Evolutionary conservation across 192 early-diverging fungal genomes (phyloP).

Genomic region (Podila epigama): DNA sequence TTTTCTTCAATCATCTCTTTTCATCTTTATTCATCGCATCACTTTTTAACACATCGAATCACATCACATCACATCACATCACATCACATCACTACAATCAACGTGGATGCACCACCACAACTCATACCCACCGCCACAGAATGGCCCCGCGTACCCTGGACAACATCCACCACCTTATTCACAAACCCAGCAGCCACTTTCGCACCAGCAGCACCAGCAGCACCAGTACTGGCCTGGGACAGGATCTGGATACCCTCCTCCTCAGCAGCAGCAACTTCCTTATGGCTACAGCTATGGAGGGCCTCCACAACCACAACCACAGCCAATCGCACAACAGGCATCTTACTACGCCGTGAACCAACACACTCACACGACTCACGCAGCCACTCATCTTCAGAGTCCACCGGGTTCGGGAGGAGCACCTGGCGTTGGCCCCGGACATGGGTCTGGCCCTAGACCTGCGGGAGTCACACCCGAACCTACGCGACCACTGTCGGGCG

Average conservation of each 20-base stretch:
- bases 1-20: too few species aligned
- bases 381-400: neutral
- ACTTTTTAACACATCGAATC: too few species aligned
- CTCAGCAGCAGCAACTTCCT: neutral
- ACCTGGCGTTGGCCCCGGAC: neutral
- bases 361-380: neutral
- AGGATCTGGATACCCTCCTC: neutral
- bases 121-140: too few species aligned
- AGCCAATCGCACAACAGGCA: neutral
- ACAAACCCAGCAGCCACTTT: neutral
- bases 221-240: conserved; percentile 4
- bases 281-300: neutral
- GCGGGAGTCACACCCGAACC: too few species aligned
- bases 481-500: too few species aligned
- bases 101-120: conserved; percentile 5
- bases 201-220: neutral
- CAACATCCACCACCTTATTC: neutral
- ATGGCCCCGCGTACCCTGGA: neutral
- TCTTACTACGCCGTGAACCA: neutral
- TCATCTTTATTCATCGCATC: too few species aligned
- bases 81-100: neutral
- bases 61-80: too few species aligned
- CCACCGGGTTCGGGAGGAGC: neutral
- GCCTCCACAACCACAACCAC: neutral
- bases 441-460: too few species aligned